Evolutionary conservation across 2,329 filamentous ascomycete species (phyloP), one percentile per base, ranked within the genome.

Genomic region (Neofusicoccum sp.): DNA sequence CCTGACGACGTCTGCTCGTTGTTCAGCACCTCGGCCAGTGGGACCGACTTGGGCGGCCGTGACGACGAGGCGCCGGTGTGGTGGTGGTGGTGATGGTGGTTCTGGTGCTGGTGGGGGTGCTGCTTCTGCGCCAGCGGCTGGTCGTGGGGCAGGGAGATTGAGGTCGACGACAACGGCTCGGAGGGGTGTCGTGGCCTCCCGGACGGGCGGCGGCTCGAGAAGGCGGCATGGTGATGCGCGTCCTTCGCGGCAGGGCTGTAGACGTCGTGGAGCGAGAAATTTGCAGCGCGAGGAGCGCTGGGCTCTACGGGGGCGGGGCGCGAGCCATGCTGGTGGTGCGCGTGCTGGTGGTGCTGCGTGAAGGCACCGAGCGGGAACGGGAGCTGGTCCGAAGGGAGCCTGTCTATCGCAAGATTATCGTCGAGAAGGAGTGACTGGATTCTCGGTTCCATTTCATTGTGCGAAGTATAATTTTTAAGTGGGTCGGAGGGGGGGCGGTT

Each of bases 11-110:
- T 41, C 31, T 63, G 49, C 43, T 63, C 49, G 44, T 33, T 59
- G 59, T 77, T 76, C 41, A 74, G 61, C 2, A 77, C 74, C 60
- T 71, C 71, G 36, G 73, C 73, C 44, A 78, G 70, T 1, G 76
- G 75, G 3, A 72, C 74, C 6, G 75, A 68, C 39, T 73, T 70
- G 8, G 63, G 48, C 14, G 54, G 59, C 9, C 59, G 61, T 16
- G 54, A 58, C 9, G 54, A 31, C 12, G 49, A 43, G 34, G 52
- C 52, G 41, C 4, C 22, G 31, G 31, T 31, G n/a, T 58, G n/a
- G 8, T 39, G 28, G 49, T 41, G 49, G 29, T 50, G 47, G 31
- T 9, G 11, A 22, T 43, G 52, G 22, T 22, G 22, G 33, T 48
- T 16, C 34, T 52, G 49, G n/a, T 52, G 49, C 29, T 52, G 28